Evolutionary conservation across 805 yeast genomes (phyloP).

Genomic region (Nakazawaea pomicola): DNA sequence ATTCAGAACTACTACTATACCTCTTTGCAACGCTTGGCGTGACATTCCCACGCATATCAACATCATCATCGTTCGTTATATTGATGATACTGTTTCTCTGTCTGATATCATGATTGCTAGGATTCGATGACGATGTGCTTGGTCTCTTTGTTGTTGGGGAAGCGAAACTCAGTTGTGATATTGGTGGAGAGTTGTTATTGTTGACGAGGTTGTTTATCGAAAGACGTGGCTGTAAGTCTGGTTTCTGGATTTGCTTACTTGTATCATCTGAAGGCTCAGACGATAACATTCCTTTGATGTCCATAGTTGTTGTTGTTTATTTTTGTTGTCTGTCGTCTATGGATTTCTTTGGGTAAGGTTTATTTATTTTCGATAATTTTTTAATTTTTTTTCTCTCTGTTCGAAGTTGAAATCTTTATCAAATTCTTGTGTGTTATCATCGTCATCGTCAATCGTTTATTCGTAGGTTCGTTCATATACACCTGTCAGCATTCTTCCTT

Average conservation of each 20-base stretch:
- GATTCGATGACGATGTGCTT: neutral
- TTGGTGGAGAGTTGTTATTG: constrained; percentile 10
- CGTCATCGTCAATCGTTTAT: too few relatives aligned
- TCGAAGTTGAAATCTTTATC: neutral
- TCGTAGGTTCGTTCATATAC: too few relatives aligned
- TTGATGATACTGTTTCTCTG: constrained; percentile 25
- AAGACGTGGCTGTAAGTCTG: constrained; percentile 10
- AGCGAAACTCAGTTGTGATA: neutral
- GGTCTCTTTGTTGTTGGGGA: constrained; percentile 1
- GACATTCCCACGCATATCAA: constrained; percentile 36
- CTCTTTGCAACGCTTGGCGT: constrained; percentile 31
- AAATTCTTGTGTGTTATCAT: neutral
- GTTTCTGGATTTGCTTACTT: constrained; percentile 2
- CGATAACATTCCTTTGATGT: constrained; percentile 13
- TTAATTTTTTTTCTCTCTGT: too few relatives aligned
- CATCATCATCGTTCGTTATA: constrained; percentile 41
- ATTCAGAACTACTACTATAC: constrained; percentile 18
- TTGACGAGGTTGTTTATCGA: constrained; percentile 13
- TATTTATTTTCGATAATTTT: neutral
- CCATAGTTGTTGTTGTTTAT: constrained; percentile 3
- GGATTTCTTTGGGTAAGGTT: neutral
- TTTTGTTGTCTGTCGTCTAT: neutral
- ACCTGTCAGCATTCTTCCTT: too few relatives aligned
- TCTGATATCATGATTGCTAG: constrained; percentile 14
- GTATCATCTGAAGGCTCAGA: constrained; percentile 10